Evolutionary conservation across 805 yeast species (phyloP).

Genomic region (Pichia exigua): DNA sequence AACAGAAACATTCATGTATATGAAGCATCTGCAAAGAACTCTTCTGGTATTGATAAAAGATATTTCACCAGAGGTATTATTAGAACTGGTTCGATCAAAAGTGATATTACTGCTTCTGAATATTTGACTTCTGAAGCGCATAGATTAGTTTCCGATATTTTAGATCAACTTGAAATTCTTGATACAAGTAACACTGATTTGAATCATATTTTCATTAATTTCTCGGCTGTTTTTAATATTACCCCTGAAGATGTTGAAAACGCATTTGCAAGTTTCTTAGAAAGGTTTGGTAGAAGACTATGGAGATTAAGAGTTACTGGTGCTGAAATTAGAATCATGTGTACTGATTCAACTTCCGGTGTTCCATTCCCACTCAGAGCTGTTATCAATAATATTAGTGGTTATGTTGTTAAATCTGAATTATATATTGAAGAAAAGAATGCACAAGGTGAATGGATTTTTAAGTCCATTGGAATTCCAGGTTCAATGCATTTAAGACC

Average conservation of each 20-base stretch:
- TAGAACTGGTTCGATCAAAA: constrained; percentile 90
- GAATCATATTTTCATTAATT: constrained; percentile 95
- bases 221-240: constrained; percentile 90
- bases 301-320: constrained; percentile 96
- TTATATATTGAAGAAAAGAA: constrained; percentile 91
- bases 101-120: constrained; percentile 87
- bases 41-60: constrained; percentile 82
- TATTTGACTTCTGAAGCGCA: constrained; percentile 95
- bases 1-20: constrained; percentile 97
- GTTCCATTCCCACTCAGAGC: constrained; percentile 94
- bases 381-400: constrained; percentile 90
- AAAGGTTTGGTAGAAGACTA: constrained; percentile 92
- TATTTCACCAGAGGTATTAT: constrained; percentile 96
- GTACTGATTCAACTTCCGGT: constrained; percentile 82
- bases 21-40: constrained; percentile 91
- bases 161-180: constrained; percentile 89
- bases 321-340: constrained; percentile 94
- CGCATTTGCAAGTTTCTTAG: constrained; percentile 96
- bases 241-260: constrained; percentile 94
- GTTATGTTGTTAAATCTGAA: constrained; percentile 94
- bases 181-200: constrained; percentile 93
- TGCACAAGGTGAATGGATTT: constrained; percentile 91
- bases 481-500: constrained; percentile 98
- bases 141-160: constrained; percentile 89
- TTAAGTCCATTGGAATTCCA: constrained; percentile 89